Evolutionary conservation across 768 basidiomycete genomes (phyloP).

Genomic region (Podaxis carcinomalis): DNA sequence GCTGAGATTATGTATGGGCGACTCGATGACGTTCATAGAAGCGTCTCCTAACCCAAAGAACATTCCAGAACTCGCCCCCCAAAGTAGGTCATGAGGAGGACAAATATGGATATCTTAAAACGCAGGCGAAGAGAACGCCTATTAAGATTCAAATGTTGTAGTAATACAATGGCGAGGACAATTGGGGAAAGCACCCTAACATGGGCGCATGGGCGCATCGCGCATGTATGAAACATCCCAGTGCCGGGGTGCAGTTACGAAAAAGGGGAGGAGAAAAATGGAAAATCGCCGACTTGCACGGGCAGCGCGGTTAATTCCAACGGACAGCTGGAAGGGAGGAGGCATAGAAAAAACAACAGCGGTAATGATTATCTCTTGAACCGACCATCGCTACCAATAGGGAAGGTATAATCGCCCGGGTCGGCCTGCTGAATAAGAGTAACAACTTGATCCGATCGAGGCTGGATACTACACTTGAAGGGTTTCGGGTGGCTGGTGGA

Average conservation of each 20-base stretch:
- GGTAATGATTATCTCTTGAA: not conserved
- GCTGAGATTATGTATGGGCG: too few species aligned
- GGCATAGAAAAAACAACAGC: not conserved
- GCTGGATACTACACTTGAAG: constrained; percentile 42
- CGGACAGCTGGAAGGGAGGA: not conserved
- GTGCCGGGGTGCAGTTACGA: not conserved
- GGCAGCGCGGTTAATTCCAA: not conserved
- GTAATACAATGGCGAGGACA: not conserved
- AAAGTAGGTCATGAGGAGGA: not conserved
- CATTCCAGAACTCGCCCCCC: not conserved
- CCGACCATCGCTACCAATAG: constrained; percentile 4
- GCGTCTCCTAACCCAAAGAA: not conserved
- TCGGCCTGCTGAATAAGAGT: constrained; percentile 26
- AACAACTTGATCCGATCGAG: constrained; percentile 32
- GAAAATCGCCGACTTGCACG: not conserved
- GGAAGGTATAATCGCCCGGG: constrained; percentile 12
- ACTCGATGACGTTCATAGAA: constrained; percentile 2
- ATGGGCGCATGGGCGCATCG: not conserved
- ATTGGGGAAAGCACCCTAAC: not conserved
- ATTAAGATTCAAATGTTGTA: not conserved
- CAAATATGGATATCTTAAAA: not conserved
- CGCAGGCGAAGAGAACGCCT: not conserved
- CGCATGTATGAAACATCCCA: not conserved
- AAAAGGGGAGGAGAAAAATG: not conserved
- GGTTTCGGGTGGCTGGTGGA: constrained; percentile 44